Conservation (phyloP, 257 asterid species). For the Nicotiana tabacum region DNA sequence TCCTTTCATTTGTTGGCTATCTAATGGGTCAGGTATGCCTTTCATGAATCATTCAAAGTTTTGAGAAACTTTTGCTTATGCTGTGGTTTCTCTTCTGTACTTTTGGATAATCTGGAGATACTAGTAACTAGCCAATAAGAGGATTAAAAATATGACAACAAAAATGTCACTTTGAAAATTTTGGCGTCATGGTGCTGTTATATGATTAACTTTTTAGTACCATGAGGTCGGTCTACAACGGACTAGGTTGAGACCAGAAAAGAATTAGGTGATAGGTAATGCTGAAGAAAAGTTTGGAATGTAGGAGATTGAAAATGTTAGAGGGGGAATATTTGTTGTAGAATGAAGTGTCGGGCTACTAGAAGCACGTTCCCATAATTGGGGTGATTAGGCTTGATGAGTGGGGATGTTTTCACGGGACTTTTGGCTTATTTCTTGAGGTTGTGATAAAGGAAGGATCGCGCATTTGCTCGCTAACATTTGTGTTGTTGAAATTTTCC, state of each 20-base stretch:
- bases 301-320: neutral
- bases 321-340: neutral
- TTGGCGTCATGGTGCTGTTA: neutral
- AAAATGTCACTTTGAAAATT: neutral
- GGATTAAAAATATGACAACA: neutral
- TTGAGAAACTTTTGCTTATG: neutral
- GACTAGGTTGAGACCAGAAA: neutral
- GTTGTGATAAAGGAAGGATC: neutral
- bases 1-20: conserved; percentile 71
- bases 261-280: neutral
- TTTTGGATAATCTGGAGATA: neutral
- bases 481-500: neutral
- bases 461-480: neutral
- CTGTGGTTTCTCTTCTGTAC: neutral
- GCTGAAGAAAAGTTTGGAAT: neutral
- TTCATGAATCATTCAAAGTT: neutral
- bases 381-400: neutral
- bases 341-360: neutral
- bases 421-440: neutral
- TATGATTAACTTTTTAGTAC: neutral
- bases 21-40: conserved; percentile 55
- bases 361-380: neutral
- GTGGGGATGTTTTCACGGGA: neutral
- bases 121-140: neutral
- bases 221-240: neutral